Conservation (phyloP, 192 early-diverging fungal species). For the Umbelopsis sp. region DNA sequence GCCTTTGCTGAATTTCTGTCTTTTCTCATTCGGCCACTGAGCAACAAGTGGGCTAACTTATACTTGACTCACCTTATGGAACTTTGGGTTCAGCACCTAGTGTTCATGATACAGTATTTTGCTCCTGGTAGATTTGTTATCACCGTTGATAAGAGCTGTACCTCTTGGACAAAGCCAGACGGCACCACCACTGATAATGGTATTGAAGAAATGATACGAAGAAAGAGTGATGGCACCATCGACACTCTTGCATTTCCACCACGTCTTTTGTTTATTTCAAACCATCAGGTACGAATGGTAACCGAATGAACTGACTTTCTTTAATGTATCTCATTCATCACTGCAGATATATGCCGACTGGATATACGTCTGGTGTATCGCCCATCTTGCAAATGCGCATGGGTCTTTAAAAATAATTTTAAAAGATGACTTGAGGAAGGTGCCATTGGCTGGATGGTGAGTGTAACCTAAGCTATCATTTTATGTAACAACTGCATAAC, state of each 20-base stretch:
- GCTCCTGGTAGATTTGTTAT: conserved; percentile 51
- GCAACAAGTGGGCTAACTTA: neutral
- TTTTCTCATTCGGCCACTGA: conserved; percentile 9
- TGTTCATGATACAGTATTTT: conserved; percentile 53
- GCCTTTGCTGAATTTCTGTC: conserved; percentile 19
- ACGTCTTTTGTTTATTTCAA: conserved; percentile 49
- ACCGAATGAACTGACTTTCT: neutral
- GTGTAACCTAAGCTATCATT: neutral
- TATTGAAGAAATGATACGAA: conserved; percentile 21
- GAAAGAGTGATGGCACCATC: conserved; percentile 26
- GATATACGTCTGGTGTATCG: conserved; percentile 69
- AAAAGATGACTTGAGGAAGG: conserved; percentile 74
- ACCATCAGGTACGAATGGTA: conserved; percentile 53
- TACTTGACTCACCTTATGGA: conserved; percentile 26
- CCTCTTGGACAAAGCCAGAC: conserved; percentile 22
- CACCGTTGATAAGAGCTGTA: conserved; percentile 44
- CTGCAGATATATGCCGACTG: conserved; percentile 63
- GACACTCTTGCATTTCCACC: conserved; percentile 48
- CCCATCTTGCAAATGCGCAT: conserved; percentile 71
- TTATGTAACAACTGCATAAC: neutral
- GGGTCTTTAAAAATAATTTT: conserved; percentile 91
- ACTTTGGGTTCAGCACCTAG: conserved; percentile 40
- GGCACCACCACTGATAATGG: conserved; percentile 9
- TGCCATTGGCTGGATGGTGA: conserved; percentile 89
- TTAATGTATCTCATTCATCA: neutral